These are phyloP conservation scores for Colletotrichum lindemuthianum DNA, from an alignment of 2,329 filamentous ascomycete species.

Conservation along the genomic window DNA sequence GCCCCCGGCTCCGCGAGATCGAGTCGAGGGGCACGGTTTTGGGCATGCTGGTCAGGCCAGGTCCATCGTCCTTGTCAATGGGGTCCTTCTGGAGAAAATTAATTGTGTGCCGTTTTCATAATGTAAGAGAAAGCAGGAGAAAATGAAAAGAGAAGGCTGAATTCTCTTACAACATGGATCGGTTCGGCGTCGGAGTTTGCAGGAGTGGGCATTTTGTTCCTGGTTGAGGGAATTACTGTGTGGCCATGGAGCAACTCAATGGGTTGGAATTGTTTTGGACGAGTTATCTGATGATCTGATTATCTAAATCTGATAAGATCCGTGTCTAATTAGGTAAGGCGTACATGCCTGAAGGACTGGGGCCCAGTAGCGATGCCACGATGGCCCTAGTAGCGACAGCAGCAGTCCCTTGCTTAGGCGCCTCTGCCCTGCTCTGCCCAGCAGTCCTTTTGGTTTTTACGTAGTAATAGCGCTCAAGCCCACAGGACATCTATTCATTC, in stretches of 20 bases:
- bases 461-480: conserved; percentile 15
- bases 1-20: too few relatives aligned
- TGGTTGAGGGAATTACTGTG: conserved; percentile 4
- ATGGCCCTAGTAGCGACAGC: conserved; percentile 11
- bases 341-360: conserved; percentile 23
- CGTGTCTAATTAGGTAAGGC: conserved; percentile 34
- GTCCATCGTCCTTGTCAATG: too few relatives aligned
- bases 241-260: not conserved
- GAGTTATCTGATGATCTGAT: conserved; percentile 40
- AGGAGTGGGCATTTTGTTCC: conserved; percentile 10
- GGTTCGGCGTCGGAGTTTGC: conserved; percentile 5
- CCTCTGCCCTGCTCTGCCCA: conserved; percentile 10
- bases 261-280: not conserved
- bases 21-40: too few relatives aligned
- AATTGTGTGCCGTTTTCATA: too few relatives aligned
- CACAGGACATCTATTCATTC: conserved; percentile 4
- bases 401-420: conserved; percentile 1
- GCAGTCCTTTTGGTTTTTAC: not conserved
- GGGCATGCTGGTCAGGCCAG: too few relatives aligned
- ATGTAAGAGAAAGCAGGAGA: too few relatives aligned
- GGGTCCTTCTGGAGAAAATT: too few relatives aligned
- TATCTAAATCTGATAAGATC: conserved; percentile 34
- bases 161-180: too few relatives aligned
- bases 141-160: too few relatives aligned
- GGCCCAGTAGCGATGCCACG: conserved; percentile 23